phyloP scores from a whole-genome alignment of 306 rosid species.

The Parietaria judaica region DNA sequence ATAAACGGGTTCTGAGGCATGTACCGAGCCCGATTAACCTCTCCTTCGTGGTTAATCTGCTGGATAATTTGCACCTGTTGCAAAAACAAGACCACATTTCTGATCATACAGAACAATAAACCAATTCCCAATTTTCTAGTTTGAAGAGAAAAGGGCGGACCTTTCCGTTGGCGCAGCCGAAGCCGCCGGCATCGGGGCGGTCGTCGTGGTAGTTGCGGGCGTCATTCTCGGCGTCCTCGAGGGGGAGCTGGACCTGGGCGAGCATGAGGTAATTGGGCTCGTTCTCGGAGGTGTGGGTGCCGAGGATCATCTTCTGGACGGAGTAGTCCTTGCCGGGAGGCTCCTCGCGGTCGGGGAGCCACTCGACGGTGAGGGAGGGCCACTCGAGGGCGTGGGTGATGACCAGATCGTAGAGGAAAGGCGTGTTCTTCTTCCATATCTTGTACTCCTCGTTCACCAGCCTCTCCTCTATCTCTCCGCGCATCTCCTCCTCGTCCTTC shows the following conservation, averaged over 20 bases:
- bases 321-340: conserved; percentile 96
- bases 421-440: conserved; percentile 99
- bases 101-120: too few relatives aligned
- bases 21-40: conserved; percentile 90
- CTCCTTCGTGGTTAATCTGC: conserved; percentile 95
- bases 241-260: conserved; percentile 90
- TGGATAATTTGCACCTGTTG: conserved; percentile 85
- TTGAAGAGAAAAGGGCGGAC: conserved; percentile 19
- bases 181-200: conserved; percentile 70
- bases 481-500: conserved; percentile 91
- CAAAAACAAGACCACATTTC: not conserved
- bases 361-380: conserved; percentile 97
- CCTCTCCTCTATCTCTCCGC: conserved; percentile 94
- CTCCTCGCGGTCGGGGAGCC: conserved; percentile 88
- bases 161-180: conserved; percentile 90
- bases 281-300: conserved; percentile 93
- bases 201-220: conserved; percentile 93
- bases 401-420: conserved; percentile 84
- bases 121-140: not conserved
- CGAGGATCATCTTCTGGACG: conserved; percentile 81
- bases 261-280: conserved; percentile 96
- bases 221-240: conserved; percentile 91
- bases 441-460: conserved; percentile 94
- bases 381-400: conserved; percentile 97
- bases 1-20: conserved; percentile 90